Base-by-base conservation (phyloP, 139 green algal species). In the Dunaliella sp. region DNA sequence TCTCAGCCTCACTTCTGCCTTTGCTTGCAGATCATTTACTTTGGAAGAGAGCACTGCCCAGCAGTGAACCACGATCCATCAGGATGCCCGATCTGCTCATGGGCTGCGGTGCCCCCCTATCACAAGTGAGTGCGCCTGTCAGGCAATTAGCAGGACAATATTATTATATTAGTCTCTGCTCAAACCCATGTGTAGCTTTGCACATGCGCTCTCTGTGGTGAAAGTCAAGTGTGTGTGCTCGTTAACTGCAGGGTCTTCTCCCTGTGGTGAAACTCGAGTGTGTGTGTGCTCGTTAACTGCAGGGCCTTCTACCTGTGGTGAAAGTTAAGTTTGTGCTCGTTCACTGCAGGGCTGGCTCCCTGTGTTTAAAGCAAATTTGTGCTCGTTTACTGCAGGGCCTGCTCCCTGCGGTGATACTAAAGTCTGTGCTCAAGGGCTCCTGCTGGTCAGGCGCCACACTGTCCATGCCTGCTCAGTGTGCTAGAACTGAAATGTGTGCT, bases 31-130 rank as follows among this genome's bases (percentile, higher is more conserved):
- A 95, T 98, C 36, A 98, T 98, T 38, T 96, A 92, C 73, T 96
- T 97, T 91, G 96, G 96, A 0, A 89, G 96, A 1, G 91, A 98
- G 84, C 89, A 97, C 82, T 98, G 95, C 88, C 93, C 94, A 1
- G 95, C 95, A 0, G 77, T 92, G 88, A 36, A 84, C 3, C 95
- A 98, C 82, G 90, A 97, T 65, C 89, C 91, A 0, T 24, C 65
- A 1, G 72, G n/a, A 1, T 98, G 95, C 87, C 92, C 93, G 26
- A 93, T 98, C 2, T 98, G 95, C 91, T 87, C 36, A 76, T 98
- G 95, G 95, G 95, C 91, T 26, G 91, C 91, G 0, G 83, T 87
- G 38, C 72, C 85, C 3, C 86, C 88, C 26, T 87, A 87, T 72
- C 26, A 89, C 85, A 83, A 76, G 84, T 88, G 83, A 25, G 59